Evolutionary conservation across 2,329 filamentous ascomycete species (phyloP).

Genomic region (Neonectria neomacrospora): DNA sequence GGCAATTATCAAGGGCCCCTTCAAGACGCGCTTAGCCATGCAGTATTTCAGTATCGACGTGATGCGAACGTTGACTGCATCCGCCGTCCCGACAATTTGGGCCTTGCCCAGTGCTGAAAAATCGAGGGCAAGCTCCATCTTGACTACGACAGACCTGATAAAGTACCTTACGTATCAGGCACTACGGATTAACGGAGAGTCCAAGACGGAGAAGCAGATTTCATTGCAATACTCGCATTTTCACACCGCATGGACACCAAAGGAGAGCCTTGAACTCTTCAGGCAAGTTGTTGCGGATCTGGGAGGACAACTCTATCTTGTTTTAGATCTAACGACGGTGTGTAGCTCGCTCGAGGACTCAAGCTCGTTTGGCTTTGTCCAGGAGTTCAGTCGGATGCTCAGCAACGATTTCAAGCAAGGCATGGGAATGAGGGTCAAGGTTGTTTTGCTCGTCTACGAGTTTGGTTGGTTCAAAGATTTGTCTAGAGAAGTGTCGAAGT

Average conservation of each 20-base stretch:
- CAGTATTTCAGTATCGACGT: constrained; percentile 19
- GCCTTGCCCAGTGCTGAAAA: background rate
- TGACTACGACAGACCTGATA: constrained; percentile 1
- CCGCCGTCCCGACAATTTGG: constrained; percentile 1
- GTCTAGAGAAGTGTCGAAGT: background rate
- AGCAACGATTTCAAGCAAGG: background rate
- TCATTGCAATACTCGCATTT: constrained; percentile 3
- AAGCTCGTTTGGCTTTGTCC: background rate
- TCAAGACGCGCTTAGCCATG: background rate
- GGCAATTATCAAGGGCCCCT: background rate
- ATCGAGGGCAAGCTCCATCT: background rate
- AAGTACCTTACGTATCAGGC: constrained; percentile 25
- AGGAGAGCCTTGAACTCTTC: constrained; percentile 8
- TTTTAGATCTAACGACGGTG: constrained; percentile 13
- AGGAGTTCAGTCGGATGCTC: background rate
- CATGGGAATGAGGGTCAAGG: background rate
- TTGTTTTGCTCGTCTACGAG: background rate
- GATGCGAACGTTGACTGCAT: background rate
- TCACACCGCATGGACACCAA: accelerated
- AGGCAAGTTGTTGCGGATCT: background rate
- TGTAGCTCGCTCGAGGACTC: accelerated
- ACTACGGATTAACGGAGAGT: background rate
- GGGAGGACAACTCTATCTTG: constrained; percentile 2
- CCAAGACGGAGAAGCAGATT: constrained; percentile 14
- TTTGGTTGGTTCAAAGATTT: background rate